phyloP scores from a whole-genome alignment of 208 protist genomes.

The Polymyxa betae region DNA sequence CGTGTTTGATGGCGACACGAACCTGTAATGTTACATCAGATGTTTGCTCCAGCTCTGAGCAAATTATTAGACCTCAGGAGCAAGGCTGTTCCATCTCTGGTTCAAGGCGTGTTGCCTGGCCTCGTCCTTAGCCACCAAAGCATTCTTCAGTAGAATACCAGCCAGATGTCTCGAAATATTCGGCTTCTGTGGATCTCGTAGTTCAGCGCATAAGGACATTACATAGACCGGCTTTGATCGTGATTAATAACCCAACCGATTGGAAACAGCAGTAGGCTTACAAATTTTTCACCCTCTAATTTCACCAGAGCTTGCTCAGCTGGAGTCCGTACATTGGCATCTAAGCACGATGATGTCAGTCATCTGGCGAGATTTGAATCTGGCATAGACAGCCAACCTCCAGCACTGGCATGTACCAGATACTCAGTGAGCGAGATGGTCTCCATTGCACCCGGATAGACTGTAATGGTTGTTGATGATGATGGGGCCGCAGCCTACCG shows the following conservation, averaged over 20 bases:
- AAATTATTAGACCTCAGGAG: not conserved
- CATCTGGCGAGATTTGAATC: not conserved
- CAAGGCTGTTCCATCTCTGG: not conserved
- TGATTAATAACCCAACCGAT: not conserved
- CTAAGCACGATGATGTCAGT: not conserved
- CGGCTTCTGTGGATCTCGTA: constrained; percentile 85
- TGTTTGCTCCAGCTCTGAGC: not conserved
- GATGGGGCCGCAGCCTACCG: too few species aligned
- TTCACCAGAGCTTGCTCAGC: constrained; percentile 17
- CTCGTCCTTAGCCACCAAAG: constrained; percentile 79
- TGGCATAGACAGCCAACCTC: not conserved
- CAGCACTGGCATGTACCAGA: constrained; percentile 18
- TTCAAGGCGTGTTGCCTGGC: not conserved
- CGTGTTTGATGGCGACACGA: constrained; percentile 39
- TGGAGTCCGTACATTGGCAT: not conserved
- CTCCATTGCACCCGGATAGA: too few species aligned
- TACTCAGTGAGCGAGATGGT: constrained; percentile 9
- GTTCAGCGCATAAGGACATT: constrained; percentile 80
- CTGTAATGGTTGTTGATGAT: too few species aligned
- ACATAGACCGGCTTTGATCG: constrained; percentile 78
- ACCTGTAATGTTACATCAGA: not conserved
- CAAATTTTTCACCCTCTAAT: constrained; percentile 32
- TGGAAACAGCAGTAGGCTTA: not conserved
- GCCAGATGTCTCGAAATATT: constrained; percentile 82
- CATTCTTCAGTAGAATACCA: constrained; percentile 90